Base-by-base conservation (phyloP, 768 basidiomycete genomes). In the Peribolospora baueri region DNA sequence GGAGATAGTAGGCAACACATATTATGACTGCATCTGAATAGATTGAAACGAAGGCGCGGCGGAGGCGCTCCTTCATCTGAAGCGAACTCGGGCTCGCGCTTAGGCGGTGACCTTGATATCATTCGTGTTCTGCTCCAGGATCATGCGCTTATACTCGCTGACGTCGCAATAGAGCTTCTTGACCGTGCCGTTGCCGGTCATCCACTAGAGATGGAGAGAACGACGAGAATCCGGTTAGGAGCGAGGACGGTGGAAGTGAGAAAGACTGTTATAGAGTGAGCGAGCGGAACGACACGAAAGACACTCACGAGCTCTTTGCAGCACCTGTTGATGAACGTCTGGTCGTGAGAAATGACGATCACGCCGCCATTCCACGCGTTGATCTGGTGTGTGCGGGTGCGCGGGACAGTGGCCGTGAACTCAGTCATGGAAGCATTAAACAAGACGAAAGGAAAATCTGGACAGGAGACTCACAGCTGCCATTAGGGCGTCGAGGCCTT, bases 401-500 rank as follows among this genome's bases (percentile, higher is more conserved):
- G 25, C 25, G 25, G 25, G 25, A 25, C 25, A 25, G 25, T 25
- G 25, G 25, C 25, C 25, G 25, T 25, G 25, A 25, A 25, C 25
- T 25, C 25, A 25, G 25, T 25, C 25, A 25, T 25, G 25, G 25
- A 25, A 25, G 25, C 25, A 25, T 25, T 25, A 25, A 25, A 25
- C 25, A 25, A 25, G 42, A 7, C 11, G 25, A 40, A 48, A 14
- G 10, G 10, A 14, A 7, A 11, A 5, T 64, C 65, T 45, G 67
- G 67, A 56, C 66, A 66, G 66, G 66, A 68, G 5, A 38, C 56
- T 67, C 45, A 73, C 59, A 5, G 85, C 93, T 4, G 73, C 67
- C 81, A 95, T 93, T 53, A 97, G 71, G 1, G 88, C 93, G 64
- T 98, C 93, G 53, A 95, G 74, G 75, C 91, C 91, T 78, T 84